Evolutionary conservation across 441 rosid genomes (phyloP).

Genomic region (Adansonia gregorii): DNA sequence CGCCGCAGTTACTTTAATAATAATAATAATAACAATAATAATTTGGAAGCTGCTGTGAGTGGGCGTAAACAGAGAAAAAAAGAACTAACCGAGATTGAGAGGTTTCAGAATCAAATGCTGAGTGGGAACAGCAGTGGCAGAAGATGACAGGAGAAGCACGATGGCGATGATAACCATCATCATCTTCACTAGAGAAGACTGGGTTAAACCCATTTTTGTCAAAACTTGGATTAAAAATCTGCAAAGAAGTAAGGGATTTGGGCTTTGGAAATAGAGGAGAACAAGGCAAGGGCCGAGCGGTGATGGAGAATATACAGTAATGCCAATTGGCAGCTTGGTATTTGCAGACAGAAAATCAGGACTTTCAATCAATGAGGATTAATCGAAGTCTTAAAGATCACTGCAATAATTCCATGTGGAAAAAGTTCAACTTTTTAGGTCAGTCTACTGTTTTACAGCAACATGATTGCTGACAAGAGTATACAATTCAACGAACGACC

Average conservation of each 20-base stretch:
- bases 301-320: background rate
- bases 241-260: background rate
- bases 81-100: background rate
- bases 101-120: background rate
- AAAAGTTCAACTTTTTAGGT: background rate
- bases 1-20: background rate
- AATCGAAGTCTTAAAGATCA: background rate
- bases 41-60: background rate
- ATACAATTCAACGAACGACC: background rate
- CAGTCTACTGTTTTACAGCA: too few species aligned
- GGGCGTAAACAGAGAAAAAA: background rate
- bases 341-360: background rate
- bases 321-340: background rate
- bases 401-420: background rate
- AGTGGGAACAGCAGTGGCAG: background rate
- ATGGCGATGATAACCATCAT: background rate
- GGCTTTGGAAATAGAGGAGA: background rate
- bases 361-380: background rate
- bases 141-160: background rate
- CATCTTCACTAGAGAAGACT: background rate
- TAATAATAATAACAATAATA: too few species aligned
- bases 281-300: background rate
- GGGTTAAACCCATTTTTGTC: background rate
- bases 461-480: background rate
- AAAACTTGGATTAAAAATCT: background rate